Evolutionary conservation across 2,329 filamentous ascomycete species (phyloP).

Genomic region (Claviceps paspali): DNA sequence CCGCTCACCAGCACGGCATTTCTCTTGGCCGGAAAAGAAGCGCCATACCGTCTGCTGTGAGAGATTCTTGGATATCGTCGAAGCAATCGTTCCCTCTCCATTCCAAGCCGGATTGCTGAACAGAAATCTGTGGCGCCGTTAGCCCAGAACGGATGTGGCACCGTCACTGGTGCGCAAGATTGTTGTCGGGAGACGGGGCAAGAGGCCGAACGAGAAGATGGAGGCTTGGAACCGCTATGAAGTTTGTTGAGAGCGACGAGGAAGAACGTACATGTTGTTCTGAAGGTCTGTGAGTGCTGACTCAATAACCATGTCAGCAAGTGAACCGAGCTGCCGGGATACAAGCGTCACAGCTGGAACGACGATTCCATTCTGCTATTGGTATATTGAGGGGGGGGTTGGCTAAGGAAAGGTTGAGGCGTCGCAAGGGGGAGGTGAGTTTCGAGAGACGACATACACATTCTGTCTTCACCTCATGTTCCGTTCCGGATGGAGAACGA

Average conservation of each 20-base stretch:
- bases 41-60: constrained; percentile 39
- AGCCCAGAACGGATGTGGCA: neutral
- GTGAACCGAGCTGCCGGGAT: constrained; percentile 4
- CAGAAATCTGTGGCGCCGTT: constrained; percentile 29
- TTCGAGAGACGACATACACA: constrained; percentile 21
- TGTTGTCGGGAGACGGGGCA: neutral
- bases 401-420: too few species aligned
- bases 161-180: neutral
- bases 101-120: constrained; percentile 44
- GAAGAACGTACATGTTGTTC: constrained; percentile 32
- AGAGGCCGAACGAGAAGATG: too few species aligned
- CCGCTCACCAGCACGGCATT: too few species aligned
- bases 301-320: constrained; percentile 4
- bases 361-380: constrained; percentile 1
- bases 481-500: constrained; percentile 16
- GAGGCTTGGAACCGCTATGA: too few species aligned
- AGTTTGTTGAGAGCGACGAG: neutral
- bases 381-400: neutral
- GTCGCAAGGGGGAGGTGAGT: neutral
- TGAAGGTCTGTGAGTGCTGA: constrained; percentile 33
- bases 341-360: neutral
- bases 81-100: constrained; percentile 32
- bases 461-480: constrained; percentile 27
- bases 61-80: constrained; percentile 40
- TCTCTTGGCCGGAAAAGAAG: too few species aligned